Percentiles rank a stretch among this genome's conserved stretches.
Evolutionary conservation across 352 stramenopile species (phyloP).

Genomic region (Phytopythium delawarense): DNA sequence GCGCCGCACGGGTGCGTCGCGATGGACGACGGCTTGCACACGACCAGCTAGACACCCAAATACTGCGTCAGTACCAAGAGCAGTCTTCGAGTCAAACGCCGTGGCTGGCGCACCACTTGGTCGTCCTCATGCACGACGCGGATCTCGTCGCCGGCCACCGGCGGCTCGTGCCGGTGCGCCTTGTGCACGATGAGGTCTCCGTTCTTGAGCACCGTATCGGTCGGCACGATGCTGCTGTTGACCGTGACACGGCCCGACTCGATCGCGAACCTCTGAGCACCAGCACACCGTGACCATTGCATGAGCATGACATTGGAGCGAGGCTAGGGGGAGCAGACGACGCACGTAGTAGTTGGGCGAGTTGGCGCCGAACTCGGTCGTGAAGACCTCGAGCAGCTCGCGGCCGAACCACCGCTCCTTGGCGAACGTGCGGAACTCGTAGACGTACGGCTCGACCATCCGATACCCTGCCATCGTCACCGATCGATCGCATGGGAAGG

Average conservation of each 20-base stretch:
- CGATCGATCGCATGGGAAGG: constrained; percentile 5
- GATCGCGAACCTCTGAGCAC: constrained; percentile 86
- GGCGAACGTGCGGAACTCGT: constrained; percentile 93
- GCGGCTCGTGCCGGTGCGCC: constrained; percentile 96
- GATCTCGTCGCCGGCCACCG: constrained; percentile 84
- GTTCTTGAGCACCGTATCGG: constrained; percentile 86
- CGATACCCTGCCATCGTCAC: constrained; percentile 51
- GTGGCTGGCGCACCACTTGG: constrained; percentile 43
- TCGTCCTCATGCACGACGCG: constrained; percentile 74
- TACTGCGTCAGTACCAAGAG: constrained; percentile 2
- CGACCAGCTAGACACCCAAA: constrained; percentile 49
- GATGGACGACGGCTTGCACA: constrained; percentile 90
- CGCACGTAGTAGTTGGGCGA: constrained; percentile 84
- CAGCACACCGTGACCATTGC: constrained; percentile 5
- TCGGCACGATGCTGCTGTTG: constrained; percentile 78
- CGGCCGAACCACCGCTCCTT: constrained; percentile 93
- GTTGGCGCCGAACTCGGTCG: constrained; percentile 79
- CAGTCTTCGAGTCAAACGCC: neutral
- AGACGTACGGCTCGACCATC: constrained; percentile 92
- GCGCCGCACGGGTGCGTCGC: constrained; percentile 94
- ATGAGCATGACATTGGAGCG: neutral
- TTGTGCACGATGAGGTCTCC: constrained; percentile 93
- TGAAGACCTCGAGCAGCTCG: constrained; percentile 91
- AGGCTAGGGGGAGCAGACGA: neutral
- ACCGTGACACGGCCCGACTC: constrained; percentile 92